Evolutionary conservation across 106 monocot genomes (phyloP).

Genomic region (Triglochin maritima): DNA sequence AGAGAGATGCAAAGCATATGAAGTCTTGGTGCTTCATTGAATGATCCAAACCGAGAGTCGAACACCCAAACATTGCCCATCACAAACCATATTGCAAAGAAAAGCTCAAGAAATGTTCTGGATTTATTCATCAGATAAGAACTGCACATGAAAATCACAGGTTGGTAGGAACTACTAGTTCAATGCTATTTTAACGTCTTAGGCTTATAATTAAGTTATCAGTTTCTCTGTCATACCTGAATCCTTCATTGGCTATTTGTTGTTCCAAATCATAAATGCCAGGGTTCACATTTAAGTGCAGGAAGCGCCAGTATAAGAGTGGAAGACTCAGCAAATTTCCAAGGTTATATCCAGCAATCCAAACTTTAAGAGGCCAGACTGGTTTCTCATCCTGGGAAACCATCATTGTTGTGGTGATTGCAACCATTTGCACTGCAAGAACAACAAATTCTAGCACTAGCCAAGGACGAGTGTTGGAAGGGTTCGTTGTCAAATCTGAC

Average conservation of each 20-base stretch:
- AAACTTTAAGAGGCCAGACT: constrained; percentile 61
- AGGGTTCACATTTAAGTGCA: constrained; percentile 4
- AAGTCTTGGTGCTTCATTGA: constrained; percentile 37
- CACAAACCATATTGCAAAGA: constrained; percentile 86
- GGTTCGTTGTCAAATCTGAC: constrained; percentile 52
- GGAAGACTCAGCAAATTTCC: constrained; percentile 65
- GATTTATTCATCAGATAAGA: constrained; percentile 56
- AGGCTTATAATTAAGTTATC: neutral
- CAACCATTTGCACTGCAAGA: constrained; percentile 35
- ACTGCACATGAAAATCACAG: constrained; percentile 4
- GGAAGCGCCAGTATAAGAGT: constrained; percentile 59
- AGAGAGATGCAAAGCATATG: constrained; percentile 52
- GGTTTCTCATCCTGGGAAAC: constrained; percentile 41
- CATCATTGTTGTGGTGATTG: constrained; percentile 19
- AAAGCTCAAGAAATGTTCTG: constrained; percentile 54
- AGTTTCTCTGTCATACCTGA: constrained; percentile 26
- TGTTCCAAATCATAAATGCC: constrained; percentile 31
- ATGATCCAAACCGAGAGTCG: constrained; percentile 42
- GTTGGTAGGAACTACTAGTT: neutral
- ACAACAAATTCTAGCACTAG: constrained; percentile 36
- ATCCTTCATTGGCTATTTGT: constrained; percentile 22
- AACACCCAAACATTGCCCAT: constrained; percentile 94
- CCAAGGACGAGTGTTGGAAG: constrained; percentile 67
- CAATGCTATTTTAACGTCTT: neutral
- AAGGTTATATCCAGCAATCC: constrained; percentile 59